Conservation (phyloP, 805 yeast genomes). For the Blastobotrys peoriensis region DNA sequence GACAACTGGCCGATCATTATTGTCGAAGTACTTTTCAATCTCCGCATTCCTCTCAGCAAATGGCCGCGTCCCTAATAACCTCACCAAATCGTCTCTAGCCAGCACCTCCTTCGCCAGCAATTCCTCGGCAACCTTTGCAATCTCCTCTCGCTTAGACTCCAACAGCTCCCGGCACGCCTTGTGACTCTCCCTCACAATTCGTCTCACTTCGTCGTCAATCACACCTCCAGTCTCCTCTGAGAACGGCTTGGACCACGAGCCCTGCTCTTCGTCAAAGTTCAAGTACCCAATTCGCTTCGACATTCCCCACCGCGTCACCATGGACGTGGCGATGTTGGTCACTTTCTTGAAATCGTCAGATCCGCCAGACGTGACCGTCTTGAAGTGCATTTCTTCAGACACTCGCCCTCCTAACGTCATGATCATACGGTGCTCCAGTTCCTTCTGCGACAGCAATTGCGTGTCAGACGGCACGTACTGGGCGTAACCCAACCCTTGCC, state of each 20-base stretch:
- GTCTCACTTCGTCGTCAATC: slow-evolving; percentile 78
- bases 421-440: slow-evolving; percentile 82
- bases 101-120: slow-evolving; percentile 81
- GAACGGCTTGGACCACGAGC: slow-evolving; percentile 74
- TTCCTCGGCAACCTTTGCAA: slow-evolving; percentile 82
- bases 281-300: slow-evolving; percentile 79
- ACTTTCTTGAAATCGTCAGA: slow-evolving; percentile 95
- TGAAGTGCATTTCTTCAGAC: slow-evolving; percentile 87
- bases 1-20: too few relatives aligned
- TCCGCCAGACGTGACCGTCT: slow-evolving; percentile 93
- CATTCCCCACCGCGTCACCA: slow-evolving; percentile 95
- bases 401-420: slow-evolving; percentile 98
- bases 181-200: slow-evolving; percentile 73
- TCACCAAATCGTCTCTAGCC: slow-evolving; percentile 90
- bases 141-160: slow-evolving; percentile 63
- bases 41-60: slow-evolving; percentile 89
- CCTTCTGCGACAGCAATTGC: slow-evolving; percentile 68
- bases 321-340: slow-evolving; percentile 84
- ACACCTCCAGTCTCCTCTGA: slow-evolving; percentile 78
- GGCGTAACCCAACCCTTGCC: slow-evolving; percentile 95
- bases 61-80: slow-evolving; percentile 84
- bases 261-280: slow-evolving; percentile 61
- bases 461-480: slow-evolving; percentile 94
- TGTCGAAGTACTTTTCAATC: slow-evolving; percentile 41
- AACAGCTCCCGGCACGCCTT: slow-evolving; percentile 62